These are phyloP conservation scores for Syzygium jambos DNA, from an alignment of 345 rosid species.

Conservation along the genomic window DNA sequence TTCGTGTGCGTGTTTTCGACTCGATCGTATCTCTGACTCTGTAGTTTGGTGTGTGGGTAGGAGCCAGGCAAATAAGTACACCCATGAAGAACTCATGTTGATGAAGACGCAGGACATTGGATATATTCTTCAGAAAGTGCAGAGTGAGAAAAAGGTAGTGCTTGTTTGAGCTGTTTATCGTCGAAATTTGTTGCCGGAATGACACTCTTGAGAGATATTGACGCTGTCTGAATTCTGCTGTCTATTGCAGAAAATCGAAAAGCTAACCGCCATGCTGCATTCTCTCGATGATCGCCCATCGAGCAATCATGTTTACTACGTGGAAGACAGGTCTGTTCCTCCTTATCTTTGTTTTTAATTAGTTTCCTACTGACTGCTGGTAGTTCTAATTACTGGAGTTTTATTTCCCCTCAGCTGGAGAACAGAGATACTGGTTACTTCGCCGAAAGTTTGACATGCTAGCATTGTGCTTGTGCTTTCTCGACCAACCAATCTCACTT, in stretches of 20 bases:
- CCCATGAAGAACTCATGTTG: slow-evolving; percentile 65
- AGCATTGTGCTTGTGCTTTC: background rate
- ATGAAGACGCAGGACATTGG: slow-evolving; percentile 96
- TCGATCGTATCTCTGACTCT: background rate
- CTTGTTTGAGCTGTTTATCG: background rate
- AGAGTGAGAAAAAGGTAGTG: slow-evolving; percentile 66
- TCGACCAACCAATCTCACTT: background rate
- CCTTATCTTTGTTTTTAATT: background rate
- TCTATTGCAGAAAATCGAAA: slow-evolving; percentile 73
- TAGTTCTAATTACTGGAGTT: background rate
- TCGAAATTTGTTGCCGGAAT: background rate
- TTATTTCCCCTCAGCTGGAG: background rate
- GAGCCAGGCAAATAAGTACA: slow-evolving; percentile 62
- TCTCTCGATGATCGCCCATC: slow-evolving; percentile 41
- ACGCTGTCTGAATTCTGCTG: background rate
- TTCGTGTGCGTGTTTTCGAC: background rate
- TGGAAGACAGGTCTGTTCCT: slow-evolving; percentile 64
- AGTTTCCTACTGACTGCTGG: background rate
- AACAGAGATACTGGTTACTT: background rate
- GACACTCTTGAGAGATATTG: background rate
- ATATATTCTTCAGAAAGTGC: slow-evolving; percentile 72
- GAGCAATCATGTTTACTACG: slow-evolving; percentile 56
- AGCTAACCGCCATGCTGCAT: slow-evolving; percentile 59
- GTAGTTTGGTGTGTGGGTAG: slow-evolving; percentile 15
- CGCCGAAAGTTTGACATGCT: background rate